Conservation (phyloP, 495 filamentous ascomycete species). For the Penicillium bovifimosum region DNA sequence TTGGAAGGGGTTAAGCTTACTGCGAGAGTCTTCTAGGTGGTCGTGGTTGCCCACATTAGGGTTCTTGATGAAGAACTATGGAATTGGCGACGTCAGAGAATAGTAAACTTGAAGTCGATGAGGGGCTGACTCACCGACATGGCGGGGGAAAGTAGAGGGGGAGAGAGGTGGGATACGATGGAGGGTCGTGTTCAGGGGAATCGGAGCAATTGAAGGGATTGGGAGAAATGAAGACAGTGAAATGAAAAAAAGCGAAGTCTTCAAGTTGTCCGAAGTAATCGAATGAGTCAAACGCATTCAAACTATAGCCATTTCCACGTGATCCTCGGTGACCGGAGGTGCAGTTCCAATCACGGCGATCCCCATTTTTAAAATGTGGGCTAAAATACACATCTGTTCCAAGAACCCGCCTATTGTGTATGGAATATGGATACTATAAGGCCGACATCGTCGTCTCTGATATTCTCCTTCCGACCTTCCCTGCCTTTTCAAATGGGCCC, state of each 20-base stretch:
- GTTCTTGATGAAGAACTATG: constrained; percentile 83
- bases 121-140: constrained; percentile 41
- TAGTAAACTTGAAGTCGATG: constrained; percentile 1
- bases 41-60: constrained; percentile 77
- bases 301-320: constrained; percentile 13
- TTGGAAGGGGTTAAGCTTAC: constrained; percentile 43
- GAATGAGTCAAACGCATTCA: constrained; percentile 22
- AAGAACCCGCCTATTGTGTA: neutral
- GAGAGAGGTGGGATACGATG: neutral
- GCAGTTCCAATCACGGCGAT: constrained; percentile 18
- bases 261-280: neutral
- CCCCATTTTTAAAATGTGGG: constrained; percentile 9
- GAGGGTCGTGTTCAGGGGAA: neutral
- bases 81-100: constrained; percentile 10
- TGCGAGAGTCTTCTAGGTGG: constrained; percentile 84
- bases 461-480: neutral
- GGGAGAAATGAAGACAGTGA: neutral
- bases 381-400: neutral
- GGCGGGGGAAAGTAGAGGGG: constrained; percentile 15
- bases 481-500: neutral
- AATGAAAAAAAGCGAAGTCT: too few species aligned
- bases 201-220: neutral
- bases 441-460: neutral
- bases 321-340: constrained; percentile 16
- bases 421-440: neutral